Conservation (phyloP, 108 stramenopile genomes). For the Epipyxis sp. region DNA sequence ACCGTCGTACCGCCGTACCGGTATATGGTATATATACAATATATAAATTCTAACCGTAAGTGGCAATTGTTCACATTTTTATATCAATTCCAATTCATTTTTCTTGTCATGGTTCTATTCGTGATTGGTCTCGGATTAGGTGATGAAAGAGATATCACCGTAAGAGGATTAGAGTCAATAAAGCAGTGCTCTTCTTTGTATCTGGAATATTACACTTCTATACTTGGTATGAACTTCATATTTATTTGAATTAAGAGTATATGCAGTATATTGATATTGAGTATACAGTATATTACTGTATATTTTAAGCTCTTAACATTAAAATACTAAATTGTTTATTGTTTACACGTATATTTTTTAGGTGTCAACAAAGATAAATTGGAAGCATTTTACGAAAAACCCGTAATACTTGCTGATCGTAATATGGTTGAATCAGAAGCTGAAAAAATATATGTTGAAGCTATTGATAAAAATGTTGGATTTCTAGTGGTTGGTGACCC, state of each 20-base stretch:
- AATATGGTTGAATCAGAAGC: conserved; percentile 86
- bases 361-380: conserved; percentile 49
- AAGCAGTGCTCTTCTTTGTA: conserved; percentile 72
- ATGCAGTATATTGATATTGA: not conserved
- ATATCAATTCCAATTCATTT: too few relatives aligned
- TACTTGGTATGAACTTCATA: too few relatives aligned
- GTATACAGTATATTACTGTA: conserved; percentile 56
- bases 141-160: conserved; percentile 96
- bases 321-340: conserved; percentile 25
- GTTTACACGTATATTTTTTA: not conserved
- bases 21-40: too few relatives aligned
- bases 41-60: too few relatives aligned
- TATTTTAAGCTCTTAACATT: conserved; percentile 32
- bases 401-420: conserved; percentile 82
- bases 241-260: not conserved
- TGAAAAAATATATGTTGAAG: conserved; percentile 79
- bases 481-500: conserved; percentile 98
- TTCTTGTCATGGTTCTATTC: conserved; percentile 79
- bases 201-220: conserved; percentile 94
- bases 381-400: conserved; percentile 81
- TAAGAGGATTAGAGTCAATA: conserved; percentile 92
- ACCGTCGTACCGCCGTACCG: too few relatives aligned
- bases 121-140: conserved; percentile 94
- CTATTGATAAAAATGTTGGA: conserved; percentile 71
- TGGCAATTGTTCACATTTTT: too few relatives aligned